phyloP scores from a whole-genome alignment of 2,329 filamentous ascomycete genomes.

The Hypoxylon sp. region DNA sequence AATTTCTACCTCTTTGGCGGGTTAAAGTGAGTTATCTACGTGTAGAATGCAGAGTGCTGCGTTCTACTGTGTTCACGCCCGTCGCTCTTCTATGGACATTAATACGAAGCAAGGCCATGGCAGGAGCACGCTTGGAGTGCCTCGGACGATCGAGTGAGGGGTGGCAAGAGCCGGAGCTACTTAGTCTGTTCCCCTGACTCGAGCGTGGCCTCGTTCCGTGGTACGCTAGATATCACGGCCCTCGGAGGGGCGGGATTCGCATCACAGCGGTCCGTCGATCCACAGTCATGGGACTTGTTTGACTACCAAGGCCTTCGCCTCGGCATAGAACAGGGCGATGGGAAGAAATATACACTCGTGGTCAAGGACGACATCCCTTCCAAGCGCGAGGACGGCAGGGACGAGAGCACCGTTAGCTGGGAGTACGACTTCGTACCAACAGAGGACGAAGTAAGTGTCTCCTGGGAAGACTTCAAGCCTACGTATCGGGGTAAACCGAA shows the following conservation, averaged over 20 bases:
- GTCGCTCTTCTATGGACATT: neutral
- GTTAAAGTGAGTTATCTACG: conserved; percentile 52
- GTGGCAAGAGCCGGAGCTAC: conserved; percentile 73
- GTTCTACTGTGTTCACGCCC: neutral
- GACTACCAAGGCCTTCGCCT: conserved; percentile 72
- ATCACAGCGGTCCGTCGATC: conserved; percentile 76
- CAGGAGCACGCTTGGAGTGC: conserved; percentile 72
- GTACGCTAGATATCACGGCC: conserved; percentile 78
- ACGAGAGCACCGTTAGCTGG: conserved; percentile 79
- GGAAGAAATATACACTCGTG: conserved; percentile 79
- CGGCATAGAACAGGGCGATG: conserved; percentile 65
- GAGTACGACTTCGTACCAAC: conserved; percentile 74
- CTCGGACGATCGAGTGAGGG: conserved; percentile 82
- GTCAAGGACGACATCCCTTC: conserved; percentile 77
- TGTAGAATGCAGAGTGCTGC: neutral
- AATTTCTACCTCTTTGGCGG: conserved; percentile 57
- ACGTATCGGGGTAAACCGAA: conserved; percentile 80
- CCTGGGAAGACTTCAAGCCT: conserved; percentile 75
- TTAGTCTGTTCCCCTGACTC: conserved; percentile 54
- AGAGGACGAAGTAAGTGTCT: conserved; percentile 56
- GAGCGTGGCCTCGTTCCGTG: conserved; percentile 71
- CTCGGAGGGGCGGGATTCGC: conserved; percentile 87
- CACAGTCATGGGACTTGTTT: conserved; percentile 73
- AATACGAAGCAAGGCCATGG: conserved; percentile 66
- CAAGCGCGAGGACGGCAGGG: conserved; percentile 72